Percentiles rank a stretch among this genome's conserved stretches.
phyloP scores from a whole-genome alignment of 129 eudicot genomes.

The Centella asiatica region DNA sequence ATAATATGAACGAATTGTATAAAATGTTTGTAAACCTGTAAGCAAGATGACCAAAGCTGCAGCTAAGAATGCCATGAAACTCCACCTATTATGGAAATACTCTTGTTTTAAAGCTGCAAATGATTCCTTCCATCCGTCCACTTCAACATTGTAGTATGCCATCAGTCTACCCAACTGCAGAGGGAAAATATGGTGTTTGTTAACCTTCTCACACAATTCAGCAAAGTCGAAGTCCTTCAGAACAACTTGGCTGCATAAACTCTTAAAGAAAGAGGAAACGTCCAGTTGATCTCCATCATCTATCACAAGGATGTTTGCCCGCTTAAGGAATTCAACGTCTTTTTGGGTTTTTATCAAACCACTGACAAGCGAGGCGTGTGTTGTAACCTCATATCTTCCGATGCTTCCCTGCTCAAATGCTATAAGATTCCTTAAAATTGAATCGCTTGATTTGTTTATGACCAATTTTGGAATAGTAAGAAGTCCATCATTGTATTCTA shows the following conservation, averaged over 20 bases:
- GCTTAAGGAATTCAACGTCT: neutral
- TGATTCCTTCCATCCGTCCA: neutral
- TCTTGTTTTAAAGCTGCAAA: neutral
- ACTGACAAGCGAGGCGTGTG: neutral
- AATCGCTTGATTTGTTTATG: neutral
- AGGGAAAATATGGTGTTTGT: neutral
- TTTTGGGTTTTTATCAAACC: neutral
- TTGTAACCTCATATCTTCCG: neutral
- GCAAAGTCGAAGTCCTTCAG: neutral
- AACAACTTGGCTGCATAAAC: neutral
- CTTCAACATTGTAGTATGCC: neutral
- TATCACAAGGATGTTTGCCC: neutral
- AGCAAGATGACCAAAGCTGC: neutral
- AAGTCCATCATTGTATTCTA: neutral
- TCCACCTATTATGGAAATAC: neutral
- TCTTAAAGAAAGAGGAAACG: neutral
- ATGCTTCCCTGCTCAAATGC: neutral
- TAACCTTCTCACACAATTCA: neutral
- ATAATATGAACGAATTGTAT: neutral
- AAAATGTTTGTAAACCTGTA: neutral
- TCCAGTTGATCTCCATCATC: neutral
- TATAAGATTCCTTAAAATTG: neutral
- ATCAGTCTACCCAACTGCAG: neutral
- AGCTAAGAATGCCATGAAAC: neutral
- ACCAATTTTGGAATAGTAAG: neutral